A percentile compares a stretch with the other conserved stretches of the same genome.
Evolutionary conservation across 495 filamentous ascomycete species (phyloP).

Genomic region (Sordaria brevicollis): DNA sequence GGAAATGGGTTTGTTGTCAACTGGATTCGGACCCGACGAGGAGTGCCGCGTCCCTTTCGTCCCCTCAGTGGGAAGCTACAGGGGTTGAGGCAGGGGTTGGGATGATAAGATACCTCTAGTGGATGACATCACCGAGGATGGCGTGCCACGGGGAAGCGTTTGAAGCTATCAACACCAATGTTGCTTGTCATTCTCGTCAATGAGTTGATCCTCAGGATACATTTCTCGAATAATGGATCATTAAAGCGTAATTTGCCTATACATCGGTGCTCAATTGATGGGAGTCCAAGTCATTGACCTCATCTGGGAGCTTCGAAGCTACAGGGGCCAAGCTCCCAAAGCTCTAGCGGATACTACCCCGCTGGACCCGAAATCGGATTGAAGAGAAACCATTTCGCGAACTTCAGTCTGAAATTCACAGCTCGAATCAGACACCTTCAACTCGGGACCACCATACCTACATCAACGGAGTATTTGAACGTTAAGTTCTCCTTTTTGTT

Average conservation of each 20-base stretch:
- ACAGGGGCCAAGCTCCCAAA: background rate
- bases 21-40: background rate
- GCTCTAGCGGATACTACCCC: background rate
- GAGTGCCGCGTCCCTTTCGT: background rate
- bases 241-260: too few relatives aligned
- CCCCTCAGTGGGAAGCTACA: background rate
- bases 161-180: background rate
- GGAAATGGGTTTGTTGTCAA: background rate
- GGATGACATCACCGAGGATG: constrained; percentile 7
- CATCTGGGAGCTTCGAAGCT: background rate
- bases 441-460: too few relatives aligned
- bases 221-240: too few relatives aligned
- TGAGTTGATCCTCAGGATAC: too few relatives aligned
- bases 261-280: too few relatives aligned
- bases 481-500: too few relatives aligned
- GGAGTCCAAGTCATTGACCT: background rate
- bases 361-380: background rate
- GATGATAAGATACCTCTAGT: background rate
- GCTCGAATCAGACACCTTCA: too few relatives aligned
- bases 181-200: too few relatives aligned
- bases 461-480: too few relatives aligned
- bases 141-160: background rate
- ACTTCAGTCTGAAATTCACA: background rate
- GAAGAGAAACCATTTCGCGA: background rate
- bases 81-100: background rate